Evolutionary conservation across 2,329 filamentous ascomycete species (phyloP), one percentile per base, ranked within the genome.

Genomic region (Plenodomus lindquistii): DNA sequence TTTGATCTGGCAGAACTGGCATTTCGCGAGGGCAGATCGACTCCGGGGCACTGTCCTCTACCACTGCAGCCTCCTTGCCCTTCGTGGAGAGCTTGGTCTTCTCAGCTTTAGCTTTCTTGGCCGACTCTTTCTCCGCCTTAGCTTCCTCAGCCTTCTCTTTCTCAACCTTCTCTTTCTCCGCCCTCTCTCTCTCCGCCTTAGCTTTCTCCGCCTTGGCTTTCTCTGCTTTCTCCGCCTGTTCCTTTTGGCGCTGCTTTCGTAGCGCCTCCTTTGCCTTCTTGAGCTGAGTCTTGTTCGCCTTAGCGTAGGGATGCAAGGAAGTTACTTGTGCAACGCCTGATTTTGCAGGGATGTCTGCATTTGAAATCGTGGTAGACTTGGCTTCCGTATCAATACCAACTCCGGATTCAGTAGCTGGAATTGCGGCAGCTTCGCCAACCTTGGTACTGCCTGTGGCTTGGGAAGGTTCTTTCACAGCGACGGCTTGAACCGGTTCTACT

Each of bases 181-280:
- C n/a, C n/a, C n/a, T n/a, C n/a, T n/a, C n/a, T n/a, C n/a, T n/a
- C n/a, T 51, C 42, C 19, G 37, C 20, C 37, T 56, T 52, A 13
- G 41, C 49, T 21, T 39, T 54, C 17, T 42, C 35, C 18, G 42
- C 36, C 36, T 53, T 52, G 21, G 35, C 29, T 16, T 55, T 57
- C 13, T 57, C 52, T 4, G 48, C 42, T 42, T 61, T 60, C 11
- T 48, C 53, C 21, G 55, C 44, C 24, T 61, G 62, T 37, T 50
- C 55, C 24, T 59, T 69, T 47, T 57, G 63, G 38, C 60, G 62
- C 16, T 67, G 66, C 44, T 73, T 75, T 48, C 72, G 72, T 55
- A 70, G 73, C 19, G 65, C 62, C 17, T 68, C 57, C 43, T 56
- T 70, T 40, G 71, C 67, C 39, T 66, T 68, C 45, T 67, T 67